phyloP scores from a whole-genome alignment of 2,329 filamentous ascomycete species.

The Trichophyton equinum region DNA sequence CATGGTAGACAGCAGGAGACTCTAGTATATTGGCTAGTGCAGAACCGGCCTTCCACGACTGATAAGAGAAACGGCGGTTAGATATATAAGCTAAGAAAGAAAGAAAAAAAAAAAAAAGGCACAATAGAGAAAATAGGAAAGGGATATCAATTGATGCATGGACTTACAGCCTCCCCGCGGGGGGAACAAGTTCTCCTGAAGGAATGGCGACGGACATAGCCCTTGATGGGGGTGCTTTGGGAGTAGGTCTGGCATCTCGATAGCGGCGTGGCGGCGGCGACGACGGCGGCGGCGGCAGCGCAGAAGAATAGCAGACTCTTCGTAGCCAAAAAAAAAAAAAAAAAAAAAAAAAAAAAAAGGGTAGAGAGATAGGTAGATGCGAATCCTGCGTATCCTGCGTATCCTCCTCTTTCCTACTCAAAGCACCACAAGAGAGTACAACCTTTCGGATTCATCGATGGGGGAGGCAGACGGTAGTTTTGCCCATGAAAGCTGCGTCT shows the following conservation, averaged over 20 bases:
- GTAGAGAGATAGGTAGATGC: not conserved
- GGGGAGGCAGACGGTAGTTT: not conserved
- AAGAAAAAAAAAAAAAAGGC: not conserved
- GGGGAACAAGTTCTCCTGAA: constrained; percentile 50
- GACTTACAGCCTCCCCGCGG: constrained; percentile 49
- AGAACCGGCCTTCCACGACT: constrained; percentile 53
- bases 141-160: not conserved
- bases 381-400: not conserved
- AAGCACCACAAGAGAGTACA: not conserved
- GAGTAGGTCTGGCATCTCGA: not conserved
- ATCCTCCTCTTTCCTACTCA: not conserved
- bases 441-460: not conserved
- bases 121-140: constrained; percentile 18
- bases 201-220: constrained; percentile 56
- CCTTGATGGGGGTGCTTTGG: constrained; percentile 22
- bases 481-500: not conserved
- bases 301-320: not conserved
- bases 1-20: constrained; percentile 78
- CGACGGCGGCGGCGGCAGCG: too few species aligned
- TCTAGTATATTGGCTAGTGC: constrained; percentile 31
- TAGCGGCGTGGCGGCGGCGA: not conserved
- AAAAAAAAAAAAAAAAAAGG: too few species aligned
- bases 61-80: not conserved
- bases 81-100: not conserved
- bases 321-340: not conserved